Evolutionary conservation across 2,329 filamentous ascomycete genomes (phyloP), one percentile per base, ranked within the genome.

Genomic region (Claviceps arundinis): DNA sequence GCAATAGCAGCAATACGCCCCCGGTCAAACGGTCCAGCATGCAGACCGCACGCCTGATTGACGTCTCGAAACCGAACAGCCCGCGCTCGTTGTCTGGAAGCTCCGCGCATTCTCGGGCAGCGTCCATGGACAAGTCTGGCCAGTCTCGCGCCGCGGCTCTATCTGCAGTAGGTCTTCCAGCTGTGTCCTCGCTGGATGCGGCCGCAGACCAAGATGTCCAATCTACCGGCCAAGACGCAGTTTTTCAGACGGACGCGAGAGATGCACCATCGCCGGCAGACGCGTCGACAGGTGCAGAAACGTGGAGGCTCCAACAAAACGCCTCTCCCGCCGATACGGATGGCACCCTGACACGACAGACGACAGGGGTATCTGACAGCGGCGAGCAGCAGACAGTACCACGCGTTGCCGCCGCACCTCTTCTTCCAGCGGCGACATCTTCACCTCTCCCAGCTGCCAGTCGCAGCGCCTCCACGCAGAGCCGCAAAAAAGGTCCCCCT

Each of bases 1-100:
- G 79, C 9, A 65, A 66, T 42, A 69, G 68, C 30, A 72, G 58
- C 58, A 55, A 70, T 59, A 51, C 62, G 68, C 53, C 67, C 53
- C 56, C 68, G 60, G 56, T 68, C 57, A 56, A 62, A 66, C 58
- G 73, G 61, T 58, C 74, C 2, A 80, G 76, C 57, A 68, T 78
- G 17, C 73, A 73, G 55, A 81, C 78, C 3, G 73, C 76, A 38
- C 74, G 78, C n/a, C 67, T 82, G 38, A 76, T 81, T 26, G 77
- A 81, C 38, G 77, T 81, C 5, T 59, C 71, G 8, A 70, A 69
- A 14, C 76, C 76, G 17, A 75, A 73, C 57, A 78, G 74, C 56
- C 75, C 76, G 7, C 59, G 70, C 19, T 8, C 17, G 9, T 5
- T 43, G 11, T 75, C 75, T 19, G 75, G 73, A 56, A 79, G 74